These are phyloP conservation scores for Uronychia setigera DNA, from an alignment of 73 alveolate species.

Conservation along the genomic window DNA sequence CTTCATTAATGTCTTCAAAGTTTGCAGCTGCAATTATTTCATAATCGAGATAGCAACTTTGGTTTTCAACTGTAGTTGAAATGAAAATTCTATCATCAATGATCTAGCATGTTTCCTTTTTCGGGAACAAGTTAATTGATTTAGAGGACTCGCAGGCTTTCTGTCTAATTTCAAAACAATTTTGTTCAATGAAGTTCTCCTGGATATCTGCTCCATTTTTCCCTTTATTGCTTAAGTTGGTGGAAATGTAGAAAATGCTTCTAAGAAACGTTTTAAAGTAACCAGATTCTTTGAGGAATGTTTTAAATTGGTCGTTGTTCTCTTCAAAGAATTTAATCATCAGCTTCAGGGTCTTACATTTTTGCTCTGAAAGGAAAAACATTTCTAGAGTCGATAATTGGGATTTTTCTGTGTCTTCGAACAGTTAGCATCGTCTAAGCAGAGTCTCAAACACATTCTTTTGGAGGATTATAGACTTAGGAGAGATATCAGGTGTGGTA, in stretches of 20 bases:
- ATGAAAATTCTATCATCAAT: constrained; percentile 37
- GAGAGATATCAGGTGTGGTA: too few species aligned
- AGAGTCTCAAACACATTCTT: too few species aligned
- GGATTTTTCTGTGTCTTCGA: neutral
- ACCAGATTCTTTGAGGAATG: neutral
- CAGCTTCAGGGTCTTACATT: neutral
- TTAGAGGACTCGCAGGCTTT: constrained; percentile 45
- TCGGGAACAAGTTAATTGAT: constrained; percentile 11
- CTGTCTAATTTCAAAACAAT: constrained; percentile 46
- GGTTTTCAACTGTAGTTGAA: neutral
- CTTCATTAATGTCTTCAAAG: constrained; percentile 20
- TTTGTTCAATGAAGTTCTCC: constrained; percentile 30
- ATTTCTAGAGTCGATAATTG: neutral
- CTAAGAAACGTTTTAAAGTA: neutral
- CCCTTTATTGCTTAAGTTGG: constrained; percentile 7
- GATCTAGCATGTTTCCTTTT: constrained; percentile 13
- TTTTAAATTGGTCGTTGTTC: neutral
- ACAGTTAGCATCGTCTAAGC: too few species aligned
- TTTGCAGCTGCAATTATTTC: constrained; percentile 45
- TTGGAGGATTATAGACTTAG: too few species aligned
- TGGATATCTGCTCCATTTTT: neutral
- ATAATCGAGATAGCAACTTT: constrained; percentile 19
- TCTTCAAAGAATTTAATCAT: neutral
- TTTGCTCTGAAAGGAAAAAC: neutral
- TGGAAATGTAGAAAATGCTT: constrained; percentile 27